Percentiles rank a stretch among this genome's conserved stretches.
Evolutionary conservation across 2,329 filamentous ascomycete species (phyloP).

Genomic region (Phialophora tarda): DNA sequence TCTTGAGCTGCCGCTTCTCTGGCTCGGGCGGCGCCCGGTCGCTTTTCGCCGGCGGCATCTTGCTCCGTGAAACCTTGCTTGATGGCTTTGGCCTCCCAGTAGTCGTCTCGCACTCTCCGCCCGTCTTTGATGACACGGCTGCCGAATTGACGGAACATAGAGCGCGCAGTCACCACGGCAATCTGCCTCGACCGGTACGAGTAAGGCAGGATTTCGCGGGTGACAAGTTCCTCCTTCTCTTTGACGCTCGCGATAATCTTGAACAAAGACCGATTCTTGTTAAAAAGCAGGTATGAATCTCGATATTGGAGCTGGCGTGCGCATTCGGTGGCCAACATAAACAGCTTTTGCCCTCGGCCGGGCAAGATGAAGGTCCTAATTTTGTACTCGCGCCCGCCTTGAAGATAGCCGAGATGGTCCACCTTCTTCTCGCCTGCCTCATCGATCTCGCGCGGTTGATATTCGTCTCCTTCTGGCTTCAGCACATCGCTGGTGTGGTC

Average conservation of each 20-base stretch:
- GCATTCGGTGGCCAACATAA: constrained; percentile 98
- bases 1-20: constrained; percentile 76
- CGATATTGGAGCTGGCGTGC: constrained; percentile 91
- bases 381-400: constrained; percentile 84
- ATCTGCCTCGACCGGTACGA: constrained; percentile 98
- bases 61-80: constrained; percentile 99
- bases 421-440: constrained; percentile 95
- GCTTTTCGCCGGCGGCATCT: constrained; percentile 92
- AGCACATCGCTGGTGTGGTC: constrained; percentile 98
- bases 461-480: constrained; percentile 87
- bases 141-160: constrained; percentile 98
- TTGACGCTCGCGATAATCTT: constrained; percentile 97
- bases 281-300: constrained; percentile 97
- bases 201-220: constrained; percentile 93
- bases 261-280: constrained; percentile 94
- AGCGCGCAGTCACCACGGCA: constrained; percentile 93
- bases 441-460: constrained; percentile 90
- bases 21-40: constrained; percentile 87
- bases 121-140: constrained; percentile 91
- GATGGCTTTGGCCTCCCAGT: constrained; percentile 95
- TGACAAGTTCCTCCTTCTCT: constrained; percentile 95
- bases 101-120: constrained; percentile 90
- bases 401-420: constrained; percentile 76
- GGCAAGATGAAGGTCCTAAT: constrained; percentile 94
- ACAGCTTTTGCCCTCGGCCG: constrained; percentile 87